These are phyloP conservation scores for Mollisiaceae sp. DNA, from an alignment of 2,329 filamentous ascomycete genomes.

Conservation along the genomic window DNA sequence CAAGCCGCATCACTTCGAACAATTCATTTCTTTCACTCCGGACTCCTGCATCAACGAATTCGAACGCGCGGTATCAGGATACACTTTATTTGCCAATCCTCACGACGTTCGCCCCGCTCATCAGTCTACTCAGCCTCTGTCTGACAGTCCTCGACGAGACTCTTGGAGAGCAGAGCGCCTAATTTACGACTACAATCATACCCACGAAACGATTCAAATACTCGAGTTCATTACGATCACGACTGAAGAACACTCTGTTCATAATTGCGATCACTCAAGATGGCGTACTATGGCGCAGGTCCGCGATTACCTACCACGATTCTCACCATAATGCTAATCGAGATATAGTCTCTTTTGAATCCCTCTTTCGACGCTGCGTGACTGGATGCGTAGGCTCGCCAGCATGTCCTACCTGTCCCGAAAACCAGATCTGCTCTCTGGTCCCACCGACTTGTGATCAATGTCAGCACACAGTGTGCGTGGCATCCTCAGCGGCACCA, in stretches of 20 bases:
- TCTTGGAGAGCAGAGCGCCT: neutral
- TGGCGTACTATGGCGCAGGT: neutral
- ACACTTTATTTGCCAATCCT: slow-evolving; percentile 14
- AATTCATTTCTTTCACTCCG: slow-evolving; percentile 27
- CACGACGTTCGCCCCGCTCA: slow-evolving; percentile 7
- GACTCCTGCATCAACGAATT: slow-evolving; percentile 13
- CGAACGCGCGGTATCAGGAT: slow-evolving; percentile 29
- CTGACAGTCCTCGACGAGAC: slow-evolving; percentile 8
- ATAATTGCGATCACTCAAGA: neutral
- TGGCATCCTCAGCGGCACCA: slow-evolving; percentile 44
- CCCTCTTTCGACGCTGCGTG: slow-evolving; percentile 63
- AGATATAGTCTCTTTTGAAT: slow-evolving; percentile 35
- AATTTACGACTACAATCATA: slow-evolving; percentile 1
- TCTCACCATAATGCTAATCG: slow-evolving; percentile 17
- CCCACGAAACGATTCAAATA: neutral
- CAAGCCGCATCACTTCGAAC: slow-evolving; percentile 25
- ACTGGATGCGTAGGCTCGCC: slow-evolving; percentile 56
- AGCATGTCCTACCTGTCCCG: slow-evolving; percentile 63
- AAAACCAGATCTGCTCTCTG: slow-evolving; percentile 62
- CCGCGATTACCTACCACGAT: slow-evolving; percentile 20
- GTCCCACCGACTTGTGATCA: slow-evolving; percentile 61
- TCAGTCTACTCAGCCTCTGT: slow-evolving; percentile 15
- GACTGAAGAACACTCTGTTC: neutral
- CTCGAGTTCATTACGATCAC: neutral
- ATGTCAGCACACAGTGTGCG: slow-evolving; percentile 64